Evolutionary conservation across 768 basidiomycete species (phyloP), one percentile per base, ranked within the genome.

Genomic region (Collybia sordida): DNA sequence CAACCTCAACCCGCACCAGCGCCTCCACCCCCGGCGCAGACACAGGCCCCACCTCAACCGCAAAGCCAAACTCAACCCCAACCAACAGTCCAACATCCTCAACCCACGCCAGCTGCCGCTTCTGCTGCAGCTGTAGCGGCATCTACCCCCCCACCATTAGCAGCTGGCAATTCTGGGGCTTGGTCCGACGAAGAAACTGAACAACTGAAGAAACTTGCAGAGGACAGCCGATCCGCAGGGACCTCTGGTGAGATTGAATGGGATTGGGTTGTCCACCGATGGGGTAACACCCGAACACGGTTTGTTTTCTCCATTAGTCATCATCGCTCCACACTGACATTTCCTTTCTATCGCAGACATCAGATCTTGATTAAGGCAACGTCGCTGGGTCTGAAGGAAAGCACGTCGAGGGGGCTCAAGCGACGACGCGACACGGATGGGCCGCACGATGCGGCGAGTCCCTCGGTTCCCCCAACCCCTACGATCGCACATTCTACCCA

Each of bases 301-400:
- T 88, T 54, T 42, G 70, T 69, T 23, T 39, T 41, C 7, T 35
- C 31, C 27, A 11, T 19, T 45, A 23, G 25, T 46, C 35, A 18
- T 23, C 34, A 18, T 18, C 36, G n/a, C 15, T 15, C 36, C 39
- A 47, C 50, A 12, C 37, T 35, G 24, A 22, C 42, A 14, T 45
- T 27, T 45, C 42, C 23, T 43, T 19, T 22, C 14, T 36, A 27
- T 40, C 51, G 37, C 49, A 92, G 90, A 60, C 88, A 90, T 58
- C 90, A 93, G 63, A 90, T 92, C 48, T 70, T 91, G 27, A 80
- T 90, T 52, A 91, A 90, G 66, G 90, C 89, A 1, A 92, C 86
- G 1, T 71, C 77, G n/a, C 65, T 93, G 15, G 86, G 87, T 8
- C 71, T 93, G 42, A 91, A 91, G 64, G 86, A 87, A 57, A 88